Conservation (phyloP, 1,139 yeast species). For the Geotrichum phurueaensis region DNA sequence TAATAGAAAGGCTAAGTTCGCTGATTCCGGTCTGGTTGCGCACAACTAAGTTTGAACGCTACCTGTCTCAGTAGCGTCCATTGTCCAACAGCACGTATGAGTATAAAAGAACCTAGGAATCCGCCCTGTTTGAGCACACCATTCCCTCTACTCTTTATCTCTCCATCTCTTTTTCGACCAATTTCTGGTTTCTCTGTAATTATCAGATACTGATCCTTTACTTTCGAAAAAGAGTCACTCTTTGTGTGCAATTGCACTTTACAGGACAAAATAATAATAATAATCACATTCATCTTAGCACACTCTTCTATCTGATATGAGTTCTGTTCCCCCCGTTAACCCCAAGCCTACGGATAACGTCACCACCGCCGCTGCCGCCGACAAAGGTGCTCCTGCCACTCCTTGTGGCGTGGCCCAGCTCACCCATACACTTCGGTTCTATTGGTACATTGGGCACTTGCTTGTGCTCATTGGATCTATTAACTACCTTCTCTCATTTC, state of each 20-base stretch:
- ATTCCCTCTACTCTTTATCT: no score
- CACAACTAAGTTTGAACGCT: not conserved
- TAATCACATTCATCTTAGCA: no score
- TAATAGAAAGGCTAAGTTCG: not conserved
- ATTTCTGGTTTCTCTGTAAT: not conserved
- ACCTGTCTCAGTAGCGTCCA: not conserved
- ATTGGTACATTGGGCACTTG: constrained; percentile 2
- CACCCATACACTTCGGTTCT: not conserved
- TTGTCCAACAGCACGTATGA: not conserved
- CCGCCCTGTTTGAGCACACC: not conserved
- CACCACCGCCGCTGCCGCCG: not conserved
- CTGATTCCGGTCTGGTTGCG: not conserved
- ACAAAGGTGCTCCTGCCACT: not conserved
- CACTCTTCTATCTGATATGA: no score
- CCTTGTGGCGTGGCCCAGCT: not conserved
- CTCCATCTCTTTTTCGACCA: not conserved
- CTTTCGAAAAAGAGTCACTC: no score
- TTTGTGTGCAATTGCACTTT: no score
- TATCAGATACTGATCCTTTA: no score
- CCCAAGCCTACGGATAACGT: not conserved
- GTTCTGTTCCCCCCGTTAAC: no score
- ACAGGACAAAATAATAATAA: no score
- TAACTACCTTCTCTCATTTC: not conserved
- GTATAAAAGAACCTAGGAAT: not conserved
- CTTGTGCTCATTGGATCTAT: not conserved